These are phyloP conservation scores for Pleurostoma richardsiae DNA, from an alignment of 2,329 filamentous ascomycete species.

Conservation along the genomic window DNA sequence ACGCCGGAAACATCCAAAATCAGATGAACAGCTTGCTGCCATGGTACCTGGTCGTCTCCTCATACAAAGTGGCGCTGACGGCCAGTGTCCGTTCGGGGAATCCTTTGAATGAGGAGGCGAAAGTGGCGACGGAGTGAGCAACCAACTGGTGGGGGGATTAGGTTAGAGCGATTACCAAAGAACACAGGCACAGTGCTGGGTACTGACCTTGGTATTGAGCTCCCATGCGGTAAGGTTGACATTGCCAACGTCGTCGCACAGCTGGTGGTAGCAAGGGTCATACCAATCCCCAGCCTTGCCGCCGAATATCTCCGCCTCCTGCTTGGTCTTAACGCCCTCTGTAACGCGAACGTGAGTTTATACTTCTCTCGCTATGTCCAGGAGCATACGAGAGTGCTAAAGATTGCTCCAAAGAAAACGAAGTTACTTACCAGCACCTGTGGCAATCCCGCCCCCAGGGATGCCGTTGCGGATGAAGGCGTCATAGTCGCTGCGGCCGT, in stretches of 20 bases:
- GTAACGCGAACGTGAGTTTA: no score
- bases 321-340: slow-evolving; percentile 67
- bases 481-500: slow-evolving; percentile 76
- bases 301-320: slow-evolving; percentile 64
- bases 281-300: slow-evolving; percentile 59
- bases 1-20: background rate
- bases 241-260: slow-evolving; percentile 55
- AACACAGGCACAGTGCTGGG: background rate
- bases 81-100: slow-evolving; percentile 9
- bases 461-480: slow-evolving; percentile 71
- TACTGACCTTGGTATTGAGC: slow-evolving; percentile 51
- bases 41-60: slow-evolving; percentile 8
- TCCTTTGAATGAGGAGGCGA: slow-evolving; percentile 9
- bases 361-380: no score
- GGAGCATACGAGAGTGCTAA: no score
- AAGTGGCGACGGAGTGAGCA: slow-evolving; percentile 11
- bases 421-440: slow-evolving; percentile 46
- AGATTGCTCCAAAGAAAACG: no score
- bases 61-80: slow-evolving; percentile 4
- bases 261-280: slow-evolving; percentile 56
- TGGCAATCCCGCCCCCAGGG: slow-evolving; percentile 70
- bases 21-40: slow-evolving; percentile 8
- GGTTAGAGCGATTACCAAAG: background rate
- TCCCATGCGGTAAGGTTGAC: slow-evolving; percentile 57
- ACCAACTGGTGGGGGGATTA: slow-evolving; percentile 4